These are phyloP conservation scores for Gossypium raimondii DNA, from an alignment of 345 rosid species.

Conservation along the genomic window DNA sequence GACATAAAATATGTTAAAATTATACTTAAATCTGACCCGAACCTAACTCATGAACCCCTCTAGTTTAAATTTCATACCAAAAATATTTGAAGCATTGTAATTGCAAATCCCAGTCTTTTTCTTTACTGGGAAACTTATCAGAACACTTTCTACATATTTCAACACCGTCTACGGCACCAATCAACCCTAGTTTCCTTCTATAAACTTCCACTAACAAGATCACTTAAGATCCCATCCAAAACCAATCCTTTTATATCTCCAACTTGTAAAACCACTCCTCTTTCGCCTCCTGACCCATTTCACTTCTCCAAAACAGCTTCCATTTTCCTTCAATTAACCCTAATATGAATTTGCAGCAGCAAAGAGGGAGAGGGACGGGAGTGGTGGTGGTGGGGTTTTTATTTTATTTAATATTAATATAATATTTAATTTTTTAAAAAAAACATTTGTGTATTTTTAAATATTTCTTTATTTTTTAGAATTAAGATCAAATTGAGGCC, in stretches of 20 bases:
- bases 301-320: slow-evolving; percentile 22
- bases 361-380: too few species aligned
- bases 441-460: too few species aligned
- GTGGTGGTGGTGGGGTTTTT: too few species aligned
- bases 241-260: slow-evolving; percentile 47
- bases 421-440: too few species aligned
- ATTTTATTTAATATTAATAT: too few species aligned
- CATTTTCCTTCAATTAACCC: slow-evolving; percentile 29
- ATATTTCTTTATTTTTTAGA: too few species aligned
- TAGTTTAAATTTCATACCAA: not conserved
- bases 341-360: too few species aligned
- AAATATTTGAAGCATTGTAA: not conserved
- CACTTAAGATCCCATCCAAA: slow-evolving; percentile 20
- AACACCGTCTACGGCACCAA: slow-evolving; percentile 37
- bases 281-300: slow-evolving; percentile 7
- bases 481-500: too few species aligned
- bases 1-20: too few species aligned
- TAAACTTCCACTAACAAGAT: slow-evolving; percentile 32
- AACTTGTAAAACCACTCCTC: slow-evolving; percentile 35
- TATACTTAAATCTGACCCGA: too few species aligned
- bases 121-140: slow-evolving; percentile 42
- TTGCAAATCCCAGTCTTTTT: slow-evolving; percentile 61
- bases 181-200: slow-evolving; percentile 42
- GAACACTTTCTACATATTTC: slow-evolving; percentile 47
- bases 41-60: too few species aligned